Percentiles rank a stretch among this genome's conserved stretches.
Evolutionary conservation across 1,139 yeast species (phyloP).

Genomic region (Saccharomyces hybrid): DNA sequence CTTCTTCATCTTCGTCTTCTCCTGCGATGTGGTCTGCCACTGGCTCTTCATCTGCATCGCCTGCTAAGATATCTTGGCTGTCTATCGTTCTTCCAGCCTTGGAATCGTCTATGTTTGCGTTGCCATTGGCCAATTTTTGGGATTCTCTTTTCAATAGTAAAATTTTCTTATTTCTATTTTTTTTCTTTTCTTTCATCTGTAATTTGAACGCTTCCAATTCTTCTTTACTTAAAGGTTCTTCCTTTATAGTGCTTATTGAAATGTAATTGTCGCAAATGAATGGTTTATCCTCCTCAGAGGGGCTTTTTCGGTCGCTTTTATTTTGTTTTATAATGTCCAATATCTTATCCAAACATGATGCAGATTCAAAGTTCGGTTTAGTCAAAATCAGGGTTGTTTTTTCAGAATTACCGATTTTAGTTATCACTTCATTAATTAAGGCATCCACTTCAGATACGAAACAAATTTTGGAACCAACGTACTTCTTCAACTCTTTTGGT

Average conservation of each 20-base stretch:
- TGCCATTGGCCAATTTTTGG: slow-evolving; percentile 4
- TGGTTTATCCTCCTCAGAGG: slow-evolving; percentile 30
- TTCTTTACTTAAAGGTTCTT: slow-evolving; percentile 41
- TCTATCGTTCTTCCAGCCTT: not conserved
- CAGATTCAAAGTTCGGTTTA: slow-evolving; percentile 5
- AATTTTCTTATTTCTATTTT: slow-evolving; percentile 27
- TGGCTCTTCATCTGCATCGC: slow-evolving; percentile 4
- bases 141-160: slow-evolving; percentile 14
- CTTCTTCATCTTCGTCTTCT: slow-evolving; percentile 33
- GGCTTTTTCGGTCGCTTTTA: slow-evolving; percentile 34
- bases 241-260: slow-evolving; percentile 11
- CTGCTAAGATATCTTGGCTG: slow-evolving; percentile 5
- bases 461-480: slow-evolving; percentile 71
- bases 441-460: slow-evolving; percentile 67
- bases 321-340: slow-evolving; percentile 50
- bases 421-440: slow-evolving; percentile 32
- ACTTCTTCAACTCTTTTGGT: slow-evolving; percentile 48
- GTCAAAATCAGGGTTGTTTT: slow-evolving; percentile 68
- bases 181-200: slow-evolving; percentile 37
- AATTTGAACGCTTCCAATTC: slow-evolving; percentile 46
- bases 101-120: not conserved
- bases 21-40: slow-evolving; percentile 3
- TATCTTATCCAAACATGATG: slow-evolving; percentile 29
- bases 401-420: slow-evolving; percentile 53
- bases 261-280: slow-evolving; percentile 17